These are phyloP conservation scores for Penicillium paneum DNA, from an alignment of 2,329 filamentous ascomycete genomes.

Conservation along the genomic window DNA sequence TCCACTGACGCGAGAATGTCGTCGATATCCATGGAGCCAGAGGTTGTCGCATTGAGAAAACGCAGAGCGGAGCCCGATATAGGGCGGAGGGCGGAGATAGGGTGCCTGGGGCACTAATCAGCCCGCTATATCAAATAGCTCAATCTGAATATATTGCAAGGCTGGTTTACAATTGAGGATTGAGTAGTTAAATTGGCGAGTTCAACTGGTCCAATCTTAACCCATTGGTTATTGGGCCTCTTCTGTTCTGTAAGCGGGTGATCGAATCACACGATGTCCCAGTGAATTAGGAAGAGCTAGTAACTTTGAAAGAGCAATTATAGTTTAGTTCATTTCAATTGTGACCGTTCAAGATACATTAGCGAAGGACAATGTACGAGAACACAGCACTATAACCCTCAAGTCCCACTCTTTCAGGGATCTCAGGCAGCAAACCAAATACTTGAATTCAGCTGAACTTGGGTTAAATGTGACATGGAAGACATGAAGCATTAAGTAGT, in stretches of 20 bases:
- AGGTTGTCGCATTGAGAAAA: slow-evolving; percentile 24
- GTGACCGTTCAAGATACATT: slow-evolving; percentile 5
- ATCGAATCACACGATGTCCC: background rate
- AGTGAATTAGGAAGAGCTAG: background rate
- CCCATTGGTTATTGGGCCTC: background rate
- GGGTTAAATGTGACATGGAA: background rate
- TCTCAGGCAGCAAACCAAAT: background rate
- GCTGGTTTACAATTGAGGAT: background rate
- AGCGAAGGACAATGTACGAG: slow-evolving; percentile 9
- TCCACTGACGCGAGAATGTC: slow-evolving; percentile 75
- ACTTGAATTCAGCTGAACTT: background rate
- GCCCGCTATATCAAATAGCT: background rate
- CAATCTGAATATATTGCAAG: background rate
- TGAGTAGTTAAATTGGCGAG: background rate
- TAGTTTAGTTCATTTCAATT: background rate
- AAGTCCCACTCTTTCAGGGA: background rate
- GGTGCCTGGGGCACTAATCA: slow-evolving; percentile 26
- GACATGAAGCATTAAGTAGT: background rate
- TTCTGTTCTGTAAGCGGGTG: background rate
- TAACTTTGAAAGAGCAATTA: background rate
- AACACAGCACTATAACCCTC: background rate
- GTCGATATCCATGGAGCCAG: slow-evolving; percentile 66
- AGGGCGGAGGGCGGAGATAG: slow-evolving; percentile 41
- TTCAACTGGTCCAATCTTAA: background rate
- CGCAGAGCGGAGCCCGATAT: slow-evolving; percentile 23